Percentiles rank a stretch among this genome's conserved stretches.
Evolutionary conservation across 371 early-diverging fungal genomes (phyloP).

Genomic region (Chytridiales sp.): DNA sequence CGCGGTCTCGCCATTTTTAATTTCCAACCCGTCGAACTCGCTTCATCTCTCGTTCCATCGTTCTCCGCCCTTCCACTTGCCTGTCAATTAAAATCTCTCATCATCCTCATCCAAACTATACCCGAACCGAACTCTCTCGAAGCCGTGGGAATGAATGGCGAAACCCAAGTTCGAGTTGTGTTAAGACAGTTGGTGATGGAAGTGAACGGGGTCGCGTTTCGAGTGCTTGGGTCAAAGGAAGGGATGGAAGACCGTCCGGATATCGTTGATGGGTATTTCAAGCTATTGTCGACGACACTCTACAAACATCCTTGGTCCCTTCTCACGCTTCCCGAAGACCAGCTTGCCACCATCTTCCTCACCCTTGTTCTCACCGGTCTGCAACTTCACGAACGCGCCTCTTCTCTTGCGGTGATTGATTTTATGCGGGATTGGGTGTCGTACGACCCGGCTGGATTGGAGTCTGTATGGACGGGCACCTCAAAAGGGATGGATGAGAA

Average conservation of each 20-base stretch:
- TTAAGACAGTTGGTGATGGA: conserved; percentile 3
- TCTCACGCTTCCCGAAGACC: conserved; percentile 11
- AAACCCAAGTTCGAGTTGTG: too few species aligned
- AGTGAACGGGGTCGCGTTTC: background rate
- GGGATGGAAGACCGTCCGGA: conserved; percentile 24
- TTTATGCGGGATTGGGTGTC: conserved; percentile 24
- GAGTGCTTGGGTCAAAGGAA: conserved; percentile 1
- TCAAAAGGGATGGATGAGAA: background rate
- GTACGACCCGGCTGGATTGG: conserved; percentile 4
- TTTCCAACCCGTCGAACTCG: background rate
- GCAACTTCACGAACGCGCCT: conserved; percentile 27
- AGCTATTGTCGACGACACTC: conserved; percentile 16
- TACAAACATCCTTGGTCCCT: conserved; percentile 27
- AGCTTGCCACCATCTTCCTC: conserved; percentile 15
- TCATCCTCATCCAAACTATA: too few species aligned
- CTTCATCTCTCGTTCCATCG: background rate
- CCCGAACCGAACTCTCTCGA: too few species aligned
- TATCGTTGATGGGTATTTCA: conserved; percentile 28
- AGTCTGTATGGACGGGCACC: background rate
- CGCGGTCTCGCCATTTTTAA: background rate
- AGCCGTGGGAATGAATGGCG: too few species aligned
- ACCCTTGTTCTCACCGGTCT: conserved; percentile 13
- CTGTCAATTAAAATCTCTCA: too few species aligned
- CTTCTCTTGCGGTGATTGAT: conserved; percentile 17
- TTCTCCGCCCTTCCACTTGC: too few species aligned